Evolutionary conservation across 2,329 filamentous ascomycete genomes (phyloP), one percentile per base, ranked within the genome.

Genomic region (Dactylellina parvicollis): DNA sequence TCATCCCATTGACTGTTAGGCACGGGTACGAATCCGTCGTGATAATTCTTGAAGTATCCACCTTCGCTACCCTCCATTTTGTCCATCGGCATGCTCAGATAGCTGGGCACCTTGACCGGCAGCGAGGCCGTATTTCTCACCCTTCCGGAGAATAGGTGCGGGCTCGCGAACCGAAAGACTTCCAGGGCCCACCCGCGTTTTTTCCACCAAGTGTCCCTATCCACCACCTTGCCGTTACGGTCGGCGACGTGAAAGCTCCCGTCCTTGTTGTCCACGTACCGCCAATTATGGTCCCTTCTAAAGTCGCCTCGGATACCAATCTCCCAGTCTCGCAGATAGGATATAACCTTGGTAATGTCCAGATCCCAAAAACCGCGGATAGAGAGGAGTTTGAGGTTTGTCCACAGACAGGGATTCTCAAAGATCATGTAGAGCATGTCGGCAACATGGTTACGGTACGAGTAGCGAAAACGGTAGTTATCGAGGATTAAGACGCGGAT

Each of bases 401-500:
- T 38, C 42, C 42, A 40, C 1, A 73, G 18, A 52, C 69, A 73
- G 5, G 56, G 50, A 10, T 73, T 73, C n/a, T 44, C 40, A 24
- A 73, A 73, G n/a, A 73, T 49, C 5, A 30, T 26, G 18, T n/a
- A 42, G 20, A 73, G 36, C 34, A 65, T 42, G 18, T 73, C 60
- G 7, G 24, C 54, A 3, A 66, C 32, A 16, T 55, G 22, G 7
- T 44, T 18, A 5, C 32, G 54, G 26, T 55, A 52, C 4, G 69
- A 60, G 20, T 46, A 54, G 8, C 30, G 34, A 44, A 73, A 60
- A 1, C 18, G 46, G 24, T 60, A 73, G 30, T 73, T 73, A 36
- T 73, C 69, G 8, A 73, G 69, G 10, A 73, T 73, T 14, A 73
- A 16, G 4, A 73, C 60, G 4, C 69, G 20, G 4, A 65, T 60